These are phyloP conservation scores for Nakazawaea holstii DNA, from an alignment of 805 yeast genomes.

Conservation along the genomic window DNA sequence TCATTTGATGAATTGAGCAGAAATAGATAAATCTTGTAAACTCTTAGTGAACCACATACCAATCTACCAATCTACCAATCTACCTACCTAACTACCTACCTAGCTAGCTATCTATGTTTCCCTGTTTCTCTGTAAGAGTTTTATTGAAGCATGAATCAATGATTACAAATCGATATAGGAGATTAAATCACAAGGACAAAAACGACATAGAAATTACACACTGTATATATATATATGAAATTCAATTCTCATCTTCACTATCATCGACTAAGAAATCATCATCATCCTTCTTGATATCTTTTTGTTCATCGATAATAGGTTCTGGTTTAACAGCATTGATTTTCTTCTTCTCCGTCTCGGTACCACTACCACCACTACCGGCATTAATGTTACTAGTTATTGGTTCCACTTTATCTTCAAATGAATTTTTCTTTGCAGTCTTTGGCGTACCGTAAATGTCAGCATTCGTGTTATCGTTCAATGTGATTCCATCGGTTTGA, in stretches of 20 bases:
- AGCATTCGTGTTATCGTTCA: conserved; percentile 21
- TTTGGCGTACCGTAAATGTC: conserved; percentile 14
- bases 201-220: too few species aligned
- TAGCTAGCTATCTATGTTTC: too few species aligned
- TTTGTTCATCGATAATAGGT: neutral
- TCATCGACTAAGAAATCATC: conserved; percentile 49
- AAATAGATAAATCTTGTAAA: too few species aligned
- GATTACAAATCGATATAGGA: too few species aligned
- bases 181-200: too few species aligned
- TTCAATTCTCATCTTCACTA: conserved; percentile 34
- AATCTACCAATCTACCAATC: too few species aligned
- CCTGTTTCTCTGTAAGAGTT: too few species aligned
- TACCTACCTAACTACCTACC: too few species aligned
- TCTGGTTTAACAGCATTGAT: conserved; percentile 7
- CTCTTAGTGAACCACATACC: too few species aligned
- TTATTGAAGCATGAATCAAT: too few species aligned
- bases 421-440: conserved; percentile 30
- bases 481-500: conserved; percentile 13
- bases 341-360: neutral
- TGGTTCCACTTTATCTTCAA: conserved; percentile 6
- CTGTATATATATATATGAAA: neutral
- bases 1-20: too few species aligned
- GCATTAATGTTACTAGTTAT: too few species aligned
- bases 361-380: neutral
- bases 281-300: conserved; percentile 31